phyloP scores from a whole-genome alignment of 2,329 filamentous ascomycete genomes.

The Clonostachys solani region DNA sequence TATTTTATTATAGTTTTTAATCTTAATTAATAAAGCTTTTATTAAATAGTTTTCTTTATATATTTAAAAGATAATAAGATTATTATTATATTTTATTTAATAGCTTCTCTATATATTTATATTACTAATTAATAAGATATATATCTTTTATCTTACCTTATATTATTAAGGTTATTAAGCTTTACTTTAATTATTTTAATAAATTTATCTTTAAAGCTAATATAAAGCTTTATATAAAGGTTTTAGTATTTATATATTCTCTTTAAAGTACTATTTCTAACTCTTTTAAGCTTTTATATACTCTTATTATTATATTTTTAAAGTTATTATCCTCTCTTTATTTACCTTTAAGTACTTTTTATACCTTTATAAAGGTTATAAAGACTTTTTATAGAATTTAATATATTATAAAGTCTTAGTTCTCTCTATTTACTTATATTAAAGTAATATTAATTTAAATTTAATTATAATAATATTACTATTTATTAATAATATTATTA shows the following conservation, averaged over 20 bases:
- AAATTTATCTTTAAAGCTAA: not conserved
- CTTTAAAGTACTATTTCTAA: not conserved
- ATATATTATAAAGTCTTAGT: not conserved
- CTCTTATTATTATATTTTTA: too few relatives aligned
- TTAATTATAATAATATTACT: not conserved
- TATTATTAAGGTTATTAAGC: not conserved
- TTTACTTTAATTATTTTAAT: not conserved
- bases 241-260: not conserved
- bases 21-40: not conserved
- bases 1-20: not conserved
- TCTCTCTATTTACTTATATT: not conserved
- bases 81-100: not conserved
- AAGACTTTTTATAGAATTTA: not conserved
- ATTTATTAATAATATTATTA: slow-evolving; percentile 1
- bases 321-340: too few relatives aligned
- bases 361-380: too few relatives aligned
- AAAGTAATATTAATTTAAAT: not conserved
- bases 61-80: not conserved
- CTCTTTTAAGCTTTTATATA: too few relatives aligned
- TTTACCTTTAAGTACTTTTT: too few relatives aligned
- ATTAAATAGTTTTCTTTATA: not conserved
- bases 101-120: not conserved
- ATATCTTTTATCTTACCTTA: not conserved
- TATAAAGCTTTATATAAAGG: not conserved
- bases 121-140: not conserved